These are phyloP conservation scores for Moesziomyces parantarcticus DNA, from an alignment of 1,284 basidiomycete species.

Conservation along the genomic window DNA sequence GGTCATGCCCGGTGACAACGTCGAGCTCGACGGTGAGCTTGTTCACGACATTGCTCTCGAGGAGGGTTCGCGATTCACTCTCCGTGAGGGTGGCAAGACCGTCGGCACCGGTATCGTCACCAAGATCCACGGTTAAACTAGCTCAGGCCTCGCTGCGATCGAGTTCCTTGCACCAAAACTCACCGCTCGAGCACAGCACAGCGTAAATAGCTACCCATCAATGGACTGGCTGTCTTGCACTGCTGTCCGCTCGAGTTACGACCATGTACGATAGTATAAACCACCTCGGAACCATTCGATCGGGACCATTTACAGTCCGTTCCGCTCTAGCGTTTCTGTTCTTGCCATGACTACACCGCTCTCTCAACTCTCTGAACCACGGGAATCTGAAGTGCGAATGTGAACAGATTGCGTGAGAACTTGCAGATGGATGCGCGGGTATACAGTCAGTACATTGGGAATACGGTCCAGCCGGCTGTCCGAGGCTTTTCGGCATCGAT, in stretches of 20 bases:
- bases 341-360: conserved; percentile 31
- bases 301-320: background rate
- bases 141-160: background rate
- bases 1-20: conserved; percentile 98
- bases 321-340: conserved; percentile 8
- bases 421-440: background rate
- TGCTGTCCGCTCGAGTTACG: conserved; percentile 1
- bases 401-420: background rate
- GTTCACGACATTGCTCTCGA: conserved; percentile 91
- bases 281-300: conserved; percentile 1
- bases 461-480: conserved; percentile 32
- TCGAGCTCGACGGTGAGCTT: conserved; percentile 89
- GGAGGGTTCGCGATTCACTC: conserved; percentile 92
- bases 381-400: background rate
- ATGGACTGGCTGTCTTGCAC: too few species aligned
- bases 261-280: conserved; percentile 41
- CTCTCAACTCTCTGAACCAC: conserved; percentile 11
- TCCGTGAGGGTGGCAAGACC: conserved; percentile 96
- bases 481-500: conserved; percentile 17
- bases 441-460: conserved; percentile 33
- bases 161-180: conserved; percentile 7
- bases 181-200: conserved; percentile 7
- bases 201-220: background rate
- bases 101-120: conserved; percentile 67
- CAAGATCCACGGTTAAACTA: conserved; percentile 55